These are phyloP conservation scores for Plantago ovata DNA, from an alignment of 257 asterid species.

Conservation along the genomic window DNA sequence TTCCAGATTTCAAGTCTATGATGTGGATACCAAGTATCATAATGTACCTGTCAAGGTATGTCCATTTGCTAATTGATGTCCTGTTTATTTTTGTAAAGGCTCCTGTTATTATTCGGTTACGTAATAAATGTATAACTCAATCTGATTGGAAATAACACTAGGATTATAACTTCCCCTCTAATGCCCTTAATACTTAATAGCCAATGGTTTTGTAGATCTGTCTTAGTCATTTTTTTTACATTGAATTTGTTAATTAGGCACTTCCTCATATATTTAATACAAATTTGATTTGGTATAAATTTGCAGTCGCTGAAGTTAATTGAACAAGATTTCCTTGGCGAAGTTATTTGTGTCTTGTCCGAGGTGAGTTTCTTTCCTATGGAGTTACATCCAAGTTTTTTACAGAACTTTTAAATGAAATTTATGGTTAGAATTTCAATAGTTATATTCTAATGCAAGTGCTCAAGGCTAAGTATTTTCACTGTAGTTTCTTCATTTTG, in stretches of 20 bases:
- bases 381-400: neutral
- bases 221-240: neutral
- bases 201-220: neutral
- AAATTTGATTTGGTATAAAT: conserved; percentile 4
- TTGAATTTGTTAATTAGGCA: neutral
- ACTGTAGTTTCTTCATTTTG: conserved; percentile 1
- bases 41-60: conserved; percentile 70
- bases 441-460: too few relatives aligned
- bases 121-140: neutral
- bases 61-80: neutral
- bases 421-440: too few relatives aligned
- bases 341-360: conserved; percentile 63
- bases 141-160: neutral
- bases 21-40: conserved; percentile 65
- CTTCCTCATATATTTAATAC: conserved; percentile 9
- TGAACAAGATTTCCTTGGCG: conserved; percentile 81
- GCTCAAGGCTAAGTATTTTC: neutral
- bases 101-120: neutral
- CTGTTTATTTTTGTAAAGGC: neutral
- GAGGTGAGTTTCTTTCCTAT: conserved; percentile 42
- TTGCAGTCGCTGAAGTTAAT: conserved; percentile 57
- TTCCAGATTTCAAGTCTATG: conserved; percentile 72
- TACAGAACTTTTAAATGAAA: neutral
- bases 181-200: too few relatives aligned
- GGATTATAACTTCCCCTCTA: too few relatives aligned